Evolutionary conservation across 2,329 filamentous ascomycete genomes (phyloP), one percentile per base, ranked within the genome.

Genomic region (Fusarium poae): DNA sequence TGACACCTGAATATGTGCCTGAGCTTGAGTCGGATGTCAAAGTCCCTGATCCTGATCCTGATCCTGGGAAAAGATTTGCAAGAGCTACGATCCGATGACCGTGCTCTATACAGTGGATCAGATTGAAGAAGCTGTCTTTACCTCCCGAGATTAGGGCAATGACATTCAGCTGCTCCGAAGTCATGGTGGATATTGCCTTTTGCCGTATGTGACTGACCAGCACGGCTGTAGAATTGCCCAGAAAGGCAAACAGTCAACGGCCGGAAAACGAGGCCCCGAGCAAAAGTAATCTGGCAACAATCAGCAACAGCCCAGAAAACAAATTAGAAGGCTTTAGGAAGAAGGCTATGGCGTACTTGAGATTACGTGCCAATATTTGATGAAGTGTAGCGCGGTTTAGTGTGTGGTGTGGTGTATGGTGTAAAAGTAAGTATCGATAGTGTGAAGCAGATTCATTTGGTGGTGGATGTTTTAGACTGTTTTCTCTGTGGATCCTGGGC

Each of bases 101-200:
- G 78, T 97, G 92, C 62, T 89, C 88, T 70, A 93, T 84, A 79
- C 94, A 97, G 82, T 99, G 96, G 61, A 97, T 86, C 70, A 97
- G 86, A 21, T 93, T 95, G 82, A 92, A 98, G 79, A 99, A 91
- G 70, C 95, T 97, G 82, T 99, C 96, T 82, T 99, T 99, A 70
- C 96, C 96, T 63, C 96, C 96, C 21, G 96, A 99, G 69, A 99
- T 91, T 66, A 99, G 85, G 50, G 93, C 95, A 72, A 99, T 94
- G 68, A 97, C 94, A 72, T 94, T 91, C 68, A 91, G 82, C 65
- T 80, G 78, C 66, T 83, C 80, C 61, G 77, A 71, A 57, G 80
- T 73, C 82, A 84, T 85, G 72, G 46, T 68, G 57, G 42, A 45
- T 42, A 60, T 49, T 23, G 20, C 32, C 49, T 30, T 30, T 27